phyloP scores from a whole-genome alignment of 1,284 basidiomycete genomes.

The Apiotrichum sp. region DNA sequence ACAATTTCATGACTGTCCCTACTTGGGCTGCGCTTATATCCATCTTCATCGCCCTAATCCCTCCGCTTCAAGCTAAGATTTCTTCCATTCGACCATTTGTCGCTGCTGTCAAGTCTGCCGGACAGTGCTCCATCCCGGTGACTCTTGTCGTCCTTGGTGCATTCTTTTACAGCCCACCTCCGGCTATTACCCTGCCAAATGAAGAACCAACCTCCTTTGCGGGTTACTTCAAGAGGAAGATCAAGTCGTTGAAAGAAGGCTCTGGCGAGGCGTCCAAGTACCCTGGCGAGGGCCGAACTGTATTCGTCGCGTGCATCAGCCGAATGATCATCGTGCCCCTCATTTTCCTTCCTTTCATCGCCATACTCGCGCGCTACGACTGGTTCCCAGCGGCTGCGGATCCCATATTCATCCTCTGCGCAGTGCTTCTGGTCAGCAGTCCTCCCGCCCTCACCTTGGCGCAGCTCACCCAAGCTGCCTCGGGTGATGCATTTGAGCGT shows the following conservation, averaged over 20 bases:
- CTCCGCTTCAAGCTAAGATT: conserved; percentile 64
- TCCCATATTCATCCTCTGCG: conserved; percentile 55
- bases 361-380: conserved; percentile 58
- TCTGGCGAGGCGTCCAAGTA: conserved; percentile 13
- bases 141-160: conserved; percentile 88
- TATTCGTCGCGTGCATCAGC: conserved; percentile 62
- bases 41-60: conserved; percentile 72
- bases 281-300: conserved; percentile 71
- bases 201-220: conserved; percentile 5
- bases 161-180: conserved; percentile 62
- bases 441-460: conserved; percentile 48
- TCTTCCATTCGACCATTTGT: conserved; percentile 61
- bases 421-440: conserved; percentile 59
- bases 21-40: conserved; percentile 74
- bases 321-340: conserved; percentile 83
- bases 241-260: conserved; percentile 18
- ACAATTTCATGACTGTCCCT: conserved; percentile 80
- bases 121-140: conserved; percentile 75
- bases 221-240: conserved; percentile 30
- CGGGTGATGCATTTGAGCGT: conserved; percentile 82
- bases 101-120: conserved; percentile 63
- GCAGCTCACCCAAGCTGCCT: conserved; percentile 79
- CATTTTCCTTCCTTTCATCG: conserved; percentile 66
- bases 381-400: conserved; percentile 52
- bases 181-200: conserved; percentile 10